Base-by-base conservation (phyloP, 257 asterid species). In the Capsicum pubescens region DNA sequence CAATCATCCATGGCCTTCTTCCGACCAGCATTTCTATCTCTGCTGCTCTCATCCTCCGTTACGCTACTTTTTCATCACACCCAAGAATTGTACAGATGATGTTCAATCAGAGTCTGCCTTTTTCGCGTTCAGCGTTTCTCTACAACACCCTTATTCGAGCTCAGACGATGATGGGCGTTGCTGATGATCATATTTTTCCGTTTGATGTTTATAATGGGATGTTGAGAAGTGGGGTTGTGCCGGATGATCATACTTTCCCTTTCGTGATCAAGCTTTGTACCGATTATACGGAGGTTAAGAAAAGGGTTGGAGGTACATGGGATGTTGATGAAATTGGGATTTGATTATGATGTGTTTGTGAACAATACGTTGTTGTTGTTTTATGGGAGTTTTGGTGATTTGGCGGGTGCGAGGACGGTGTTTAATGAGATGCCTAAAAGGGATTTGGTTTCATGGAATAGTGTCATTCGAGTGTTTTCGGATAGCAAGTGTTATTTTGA, bases 251-350 rank as follows among this genome's bases (percentile, higher is more conserved):
- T 83, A 94, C 96, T 17, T 93, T 90, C 85, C 95, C 98, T 39
- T 94, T 91, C 81, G 94, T 88, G 83, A 84, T 93, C 63, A 94
- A 94, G 67, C 87, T 91, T 54, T 94, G 97, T 79, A 88, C 98
- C 15, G 96, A 93, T 85, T 83, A 78, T 84, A 59, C 17, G 76
- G 85, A 50, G 13, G 84, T 85, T 39, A 35, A 14, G n/a, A 0
- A 94, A 94, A 86, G 97, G 98, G 7, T 68, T 89, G 88, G 98
- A 94, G 78, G 92, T 90, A 52, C 97, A 92, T 78, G 95, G 91
- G 80, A 84, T 86, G 85, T 79, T 90, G 84, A 80, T 93, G 72
- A 94, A 91, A 89, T 78, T 87, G 54, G 95, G 97, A 3, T 87
- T 90, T 55, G 91, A 86, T 60, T 80, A 64, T 9, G 92, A 90